phyloP scores from a whole-genome alignment of 129 eudicot species.

The Rutidosis leptorrhynchoides region DNA sequence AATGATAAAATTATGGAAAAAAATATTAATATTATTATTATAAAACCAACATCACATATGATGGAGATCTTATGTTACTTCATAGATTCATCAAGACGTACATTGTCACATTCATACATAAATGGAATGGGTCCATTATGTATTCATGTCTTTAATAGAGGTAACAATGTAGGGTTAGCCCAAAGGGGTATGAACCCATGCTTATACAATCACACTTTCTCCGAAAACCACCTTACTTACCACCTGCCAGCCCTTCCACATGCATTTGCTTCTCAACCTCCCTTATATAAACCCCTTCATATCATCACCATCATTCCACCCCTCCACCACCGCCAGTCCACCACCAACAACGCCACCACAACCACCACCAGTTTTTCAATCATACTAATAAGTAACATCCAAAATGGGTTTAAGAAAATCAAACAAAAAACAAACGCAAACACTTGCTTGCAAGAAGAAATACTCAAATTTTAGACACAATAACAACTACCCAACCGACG shows the following conservation, averaged over 20 bases:
- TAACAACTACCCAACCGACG: conserved; percentile 37
- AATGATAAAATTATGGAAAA: neutral
- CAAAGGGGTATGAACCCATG: conserved; percentile 28
- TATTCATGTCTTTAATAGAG: conserved; percentile 31
- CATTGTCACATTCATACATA: conserved; percentile 22
- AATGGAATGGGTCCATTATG: conserved; percentile 28
- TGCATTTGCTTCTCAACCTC: conserved; percentile 37
- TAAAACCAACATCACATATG: neutral
- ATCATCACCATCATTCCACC: conserved; percentile 14
- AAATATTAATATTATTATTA: neutral
- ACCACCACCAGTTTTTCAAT: neutral
- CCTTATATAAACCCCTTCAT: conserved; percentile 24
- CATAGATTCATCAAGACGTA: neutral
- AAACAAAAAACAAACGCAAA: conserved; percentile 37
- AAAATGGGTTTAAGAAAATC: conserved; percentile 47
- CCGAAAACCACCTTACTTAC: conserved; percentile 27
- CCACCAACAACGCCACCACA: conserved; percentile 1
- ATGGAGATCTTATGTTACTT: neutral
- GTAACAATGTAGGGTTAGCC: conserved; percentile 40
- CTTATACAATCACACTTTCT: conserved; percentile 28
- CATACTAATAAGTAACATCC: neutral
- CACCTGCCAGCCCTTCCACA: conserved; percentile 48
- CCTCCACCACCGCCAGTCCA: conserved; percentile 22
- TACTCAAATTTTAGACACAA: conserved; percentile 43
- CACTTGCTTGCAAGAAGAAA: conserved; percentile 39